Evolutionary conservation across 176 grass and related monocot species (phyloP).

Genomic region (Carex scoparia): DNA sequence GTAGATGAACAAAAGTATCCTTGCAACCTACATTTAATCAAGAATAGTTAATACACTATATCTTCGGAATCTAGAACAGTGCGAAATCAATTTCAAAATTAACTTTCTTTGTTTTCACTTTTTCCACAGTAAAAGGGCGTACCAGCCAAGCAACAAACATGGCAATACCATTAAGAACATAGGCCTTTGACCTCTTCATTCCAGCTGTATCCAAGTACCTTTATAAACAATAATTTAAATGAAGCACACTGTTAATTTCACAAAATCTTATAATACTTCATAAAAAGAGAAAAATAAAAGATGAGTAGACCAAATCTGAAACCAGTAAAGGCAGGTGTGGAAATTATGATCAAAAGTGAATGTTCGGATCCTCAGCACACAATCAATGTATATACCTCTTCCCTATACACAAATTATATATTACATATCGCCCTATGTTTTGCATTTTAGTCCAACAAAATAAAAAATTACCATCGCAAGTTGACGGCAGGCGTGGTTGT

Average conservation of each 20-base stretch:
- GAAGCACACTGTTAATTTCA: constrained; percentile 27
- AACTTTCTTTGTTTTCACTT: background rate
- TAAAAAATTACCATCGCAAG: constrained; percentile 70
- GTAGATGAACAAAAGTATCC: constrained; percentile 92
- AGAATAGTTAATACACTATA: constrained; percentile 23
- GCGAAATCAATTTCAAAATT: background rate
- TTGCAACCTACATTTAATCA: constrained; percentile 55
- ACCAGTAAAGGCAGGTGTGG: background rate
- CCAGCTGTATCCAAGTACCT: constrained; percentile 98
- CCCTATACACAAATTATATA: background rate
- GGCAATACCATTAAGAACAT: constrained; percentile 75
- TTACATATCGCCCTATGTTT: background rate
- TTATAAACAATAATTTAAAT: constrained; percentile 27
- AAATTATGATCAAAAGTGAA: background rate
- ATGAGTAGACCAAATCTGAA: background rate
- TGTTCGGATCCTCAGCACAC: background rate
- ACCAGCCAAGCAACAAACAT: constrained; percentile 94
- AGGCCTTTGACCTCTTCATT: constrained; percentile 74
- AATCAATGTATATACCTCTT: background rate
- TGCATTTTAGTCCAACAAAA: background rate
- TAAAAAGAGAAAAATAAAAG: background rate
- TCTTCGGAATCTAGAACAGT: constrained; percentile 9
- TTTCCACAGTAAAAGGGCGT: constrained; percentile 21
- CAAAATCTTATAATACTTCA: background rate
- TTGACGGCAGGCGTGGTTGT: constrained; percentile 84